Evolutionary conservation across 805 yeast species (phyloP).

Genomic region (Kuraishia floccosa): DNA sequence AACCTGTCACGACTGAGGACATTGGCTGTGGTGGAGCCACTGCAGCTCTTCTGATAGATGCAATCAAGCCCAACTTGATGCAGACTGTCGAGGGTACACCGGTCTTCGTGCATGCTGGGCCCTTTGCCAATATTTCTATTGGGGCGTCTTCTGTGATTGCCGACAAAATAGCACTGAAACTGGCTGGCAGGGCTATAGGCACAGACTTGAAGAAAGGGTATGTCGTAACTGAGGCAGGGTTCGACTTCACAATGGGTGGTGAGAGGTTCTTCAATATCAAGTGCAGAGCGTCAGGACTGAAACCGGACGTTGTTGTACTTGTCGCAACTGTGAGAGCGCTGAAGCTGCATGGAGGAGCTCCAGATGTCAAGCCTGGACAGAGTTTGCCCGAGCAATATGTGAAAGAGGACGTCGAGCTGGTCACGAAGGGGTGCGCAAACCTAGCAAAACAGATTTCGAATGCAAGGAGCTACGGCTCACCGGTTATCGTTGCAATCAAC

Average conservation of each 20-base stretch:
- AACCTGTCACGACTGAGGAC: constrained; percentile 88
- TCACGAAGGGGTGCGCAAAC: constrained; percentile 75
- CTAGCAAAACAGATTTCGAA: constrained; percentile 84
- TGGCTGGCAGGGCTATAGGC: constrained; percentile 41
- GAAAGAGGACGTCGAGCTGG: constrained; percentile 69
- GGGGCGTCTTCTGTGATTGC: constrained; percentile 95
- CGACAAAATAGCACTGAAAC: constrained; percentile 83
- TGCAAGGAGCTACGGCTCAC: constrained; percentile 75
- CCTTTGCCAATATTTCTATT: constrained; percentile 93
- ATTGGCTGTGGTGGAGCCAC: constrained; percentile 94
- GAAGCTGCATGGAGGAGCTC: constrained; percentile 95
- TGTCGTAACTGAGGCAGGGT: constrained; percentile 96
- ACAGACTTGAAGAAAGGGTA: constrained; percentile 43
- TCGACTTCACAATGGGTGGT: constrained; percentile 99
- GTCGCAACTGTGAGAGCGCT: constrained; percentile 97
- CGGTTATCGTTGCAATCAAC: constrained; percentile 93
- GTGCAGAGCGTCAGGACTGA: constrained; percentile 82
- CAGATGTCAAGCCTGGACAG: constrained; percentile 91
- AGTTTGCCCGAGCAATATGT: constrained; percentile 74
- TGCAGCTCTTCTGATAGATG: constrained; percentile 90
- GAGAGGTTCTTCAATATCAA: constrained; percentile 94
- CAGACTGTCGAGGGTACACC: constrained; percentile 97
- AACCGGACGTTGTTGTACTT: constrained; percentile 84
- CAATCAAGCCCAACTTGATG: constrained; percentile 94
- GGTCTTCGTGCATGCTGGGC: constrained; percentile 95